phyloP scores from a whole-genome alignment of 1,139 yeast species.

The Yamadazyma buinensis region DNA sequence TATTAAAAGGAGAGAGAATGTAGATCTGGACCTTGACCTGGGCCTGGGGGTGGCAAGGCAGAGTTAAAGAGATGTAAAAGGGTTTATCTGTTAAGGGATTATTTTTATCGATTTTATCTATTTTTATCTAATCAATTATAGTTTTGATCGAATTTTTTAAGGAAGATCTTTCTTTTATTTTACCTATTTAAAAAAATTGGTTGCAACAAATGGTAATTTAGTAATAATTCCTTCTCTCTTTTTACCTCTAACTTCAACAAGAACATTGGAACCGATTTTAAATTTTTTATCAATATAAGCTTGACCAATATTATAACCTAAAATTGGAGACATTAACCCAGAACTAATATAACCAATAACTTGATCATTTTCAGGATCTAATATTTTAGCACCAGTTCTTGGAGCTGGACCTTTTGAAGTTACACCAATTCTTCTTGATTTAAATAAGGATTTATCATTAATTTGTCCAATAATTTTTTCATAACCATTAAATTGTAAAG shows the following conservation, averaged over 20 bases:
- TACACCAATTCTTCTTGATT: slow-evolving; percentile 71
- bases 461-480: slow-evolving; percentile 66
- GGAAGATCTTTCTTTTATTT: too few species aligned
- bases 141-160: too few species aligned
- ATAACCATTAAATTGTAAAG: slow-evolving; percentile 73
- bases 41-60: too few species aligned
- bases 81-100: too few species aligned
- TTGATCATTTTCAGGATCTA: slow-evolving; percentile 45
- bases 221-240: slow-evolving; percentile 67
- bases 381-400: slow-evolving; percentile 74
- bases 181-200: slow-evolving; percentile 54
- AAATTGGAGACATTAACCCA: slow-evolving; percentile 86
- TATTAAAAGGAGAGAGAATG: too few species aligned
- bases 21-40: too few species aligned
- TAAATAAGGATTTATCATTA: slow-evolving; percentile 54
- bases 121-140: too few species aligned
- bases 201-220: slow-evolving; percentile 80
- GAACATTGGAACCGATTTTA: slow-evolving; percentile 73
- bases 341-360: slow-evolving; percentile 78
- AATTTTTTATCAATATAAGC: slow-evolving; percentile 76
- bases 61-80: too few species aligned
- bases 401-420: slow-evolving; percentile 87
- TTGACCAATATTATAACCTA: slow-evolving; percentile 88
- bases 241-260: slow-evolving; percentile 82
- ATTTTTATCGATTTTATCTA: too few species aligned